These are phyloP conservation scores for Leishmania guyanensis DNA, from an alignment of 208 protist species.

Conservation along the genomic window DNA sequence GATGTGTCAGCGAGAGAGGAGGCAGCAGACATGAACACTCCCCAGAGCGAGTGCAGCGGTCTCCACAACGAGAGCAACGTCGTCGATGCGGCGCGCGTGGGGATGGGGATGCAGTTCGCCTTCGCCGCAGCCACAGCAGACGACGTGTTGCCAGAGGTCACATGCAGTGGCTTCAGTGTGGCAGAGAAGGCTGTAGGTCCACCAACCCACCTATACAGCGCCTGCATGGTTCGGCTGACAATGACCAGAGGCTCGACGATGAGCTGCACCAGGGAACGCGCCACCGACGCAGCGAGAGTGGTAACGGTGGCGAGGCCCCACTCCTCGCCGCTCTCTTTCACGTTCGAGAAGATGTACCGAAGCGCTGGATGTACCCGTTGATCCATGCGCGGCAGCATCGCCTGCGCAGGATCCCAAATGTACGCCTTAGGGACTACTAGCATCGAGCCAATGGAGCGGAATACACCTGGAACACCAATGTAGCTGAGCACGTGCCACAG, in stretches of 20 bases:
- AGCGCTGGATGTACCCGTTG: constrained; percentile 9
- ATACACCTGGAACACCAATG: not conserved
- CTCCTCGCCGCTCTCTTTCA: not conserved
- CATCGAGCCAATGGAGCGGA: constrained; percentile 1
- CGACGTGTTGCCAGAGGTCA: not conserved
- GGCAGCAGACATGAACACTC: not conserved
- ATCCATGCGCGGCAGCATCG: constrained; percentile 13
- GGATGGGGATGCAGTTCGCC: not conserved
- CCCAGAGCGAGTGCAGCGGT: constrained; percentile 19
- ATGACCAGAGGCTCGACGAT: constrained; percentile 22
- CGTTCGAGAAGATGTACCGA: constrained; percentile 6
- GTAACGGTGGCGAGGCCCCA: constrained; percentile 7
- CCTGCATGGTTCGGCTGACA: constrained; percentile 16
- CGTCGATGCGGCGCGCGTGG: constrained; percentile 1
- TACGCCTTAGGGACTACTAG: not conserved
- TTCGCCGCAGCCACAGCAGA: not conserved
- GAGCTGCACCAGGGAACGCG: constrained; percentile 18
- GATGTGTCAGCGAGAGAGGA: not conserved
- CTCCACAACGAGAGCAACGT: constrained; percentile 21
- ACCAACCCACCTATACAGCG: constrained; percentile 7
- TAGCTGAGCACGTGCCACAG: not conserved
- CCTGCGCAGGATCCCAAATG: not conserved
- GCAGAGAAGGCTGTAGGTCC: constrained; percentile 1
- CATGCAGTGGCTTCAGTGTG: not conserved
- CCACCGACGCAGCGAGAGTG: constrained; percentile 8